Evolutionary conservation across 257 asterid genomes (phyloP).

Genomic region (Solanum sitiens): DNA sequence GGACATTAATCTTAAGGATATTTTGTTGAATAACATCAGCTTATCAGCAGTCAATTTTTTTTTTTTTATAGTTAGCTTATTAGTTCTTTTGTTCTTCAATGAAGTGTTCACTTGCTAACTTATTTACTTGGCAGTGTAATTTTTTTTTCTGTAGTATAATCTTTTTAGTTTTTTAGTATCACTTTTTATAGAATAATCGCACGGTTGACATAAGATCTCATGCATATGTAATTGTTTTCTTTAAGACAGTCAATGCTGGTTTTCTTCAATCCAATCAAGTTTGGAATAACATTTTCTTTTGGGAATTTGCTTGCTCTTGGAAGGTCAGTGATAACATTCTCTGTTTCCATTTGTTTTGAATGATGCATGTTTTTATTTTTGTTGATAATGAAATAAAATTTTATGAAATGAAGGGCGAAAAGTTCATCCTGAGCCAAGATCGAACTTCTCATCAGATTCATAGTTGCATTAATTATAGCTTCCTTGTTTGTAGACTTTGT

Average conservation of each 20-base stretch:
- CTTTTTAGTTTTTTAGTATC: neutral
- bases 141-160: neutral
- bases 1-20: neutral
- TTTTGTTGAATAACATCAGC: neutral
- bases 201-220: neutral
- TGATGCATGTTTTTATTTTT: neutral
- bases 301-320: conserved; percentile 99
- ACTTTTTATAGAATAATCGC: neutral
- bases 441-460: neutral
- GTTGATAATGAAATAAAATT: neutral
- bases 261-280: conserved; percentile 94
- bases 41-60: neutral
- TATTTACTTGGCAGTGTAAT: neutral
- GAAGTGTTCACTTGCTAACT: neutral
- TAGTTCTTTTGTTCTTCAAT: neutral
- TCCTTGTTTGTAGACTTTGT: neutral
- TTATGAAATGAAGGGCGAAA: neutral
- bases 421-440: neutral
- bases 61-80: neutral
- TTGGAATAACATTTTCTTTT: conserved; percentile 88
- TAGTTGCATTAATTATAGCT: neutral
- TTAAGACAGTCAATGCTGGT: conserved; percentile 82
- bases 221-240: neutral
- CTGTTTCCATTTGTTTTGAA: neutral
- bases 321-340: conserved; percentile 41